phyloP scores from a whole-genome alignment of 352 stramenopile species.

The Phytophthora pini region DNA sequence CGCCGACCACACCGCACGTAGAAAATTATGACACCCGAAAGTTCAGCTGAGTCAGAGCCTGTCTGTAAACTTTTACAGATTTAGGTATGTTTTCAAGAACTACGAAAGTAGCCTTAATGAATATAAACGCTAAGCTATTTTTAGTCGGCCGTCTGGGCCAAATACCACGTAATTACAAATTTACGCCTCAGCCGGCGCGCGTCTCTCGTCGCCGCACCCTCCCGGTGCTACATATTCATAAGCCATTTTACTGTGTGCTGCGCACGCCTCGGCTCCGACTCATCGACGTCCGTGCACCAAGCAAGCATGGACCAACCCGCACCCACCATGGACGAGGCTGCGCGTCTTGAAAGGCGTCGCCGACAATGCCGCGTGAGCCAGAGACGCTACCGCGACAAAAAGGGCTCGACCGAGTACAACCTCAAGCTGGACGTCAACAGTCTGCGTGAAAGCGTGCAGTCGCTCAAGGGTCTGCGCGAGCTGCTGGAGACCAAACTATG shows the following conservation, averaged over 20 bases:
- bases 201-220: slow-evolving; percentile 9
- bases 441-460: slow-evolving; percentile 67
- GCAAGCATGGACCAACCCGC: slow-evolving; percentile 16
- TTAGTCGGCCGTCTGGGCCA: too few species aligned
- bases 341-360: slow-evolving; percentile 53
- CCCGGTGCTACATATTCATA: slow-evolving; percentile 13
- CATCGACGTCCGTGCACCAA: not conserved
- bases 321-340: slow-evolving; percentile 13
- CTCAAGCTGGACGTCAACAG: slow-evolving; percentile 72
- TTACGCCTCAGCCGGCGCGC: slow-evolving; percentile 1
- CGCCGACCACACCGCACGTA: not conserved
- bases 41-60: not conserved
- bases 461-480: slow-evolving; percentile 48
- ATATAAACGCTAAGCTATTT: too few species aligned
- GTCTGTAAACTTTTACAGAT: not conserved
- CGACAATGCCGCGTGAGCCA: slow-evolving; percentile 81
- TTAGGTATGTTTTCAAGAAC: too few species aligned
- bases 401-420: slow-evolving; percentile 72
- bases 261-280: not conserved
- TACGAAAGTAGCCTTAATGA: not conserved
- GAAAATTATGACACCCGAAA: slow-evolving; percentile 5
- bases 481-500: slow-evolving; percentile 58
- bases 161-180: not conserved
- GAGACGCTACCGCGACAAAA: slow-evolving; percentile 76
- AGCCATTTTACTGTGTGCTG: slow-evolving; percentile 11